These are phyloP conservation scores for Tylopilus balloui DNA, from an alignment of 768 basidiomycete genomes.

Conservation along the genomic window DNA sequence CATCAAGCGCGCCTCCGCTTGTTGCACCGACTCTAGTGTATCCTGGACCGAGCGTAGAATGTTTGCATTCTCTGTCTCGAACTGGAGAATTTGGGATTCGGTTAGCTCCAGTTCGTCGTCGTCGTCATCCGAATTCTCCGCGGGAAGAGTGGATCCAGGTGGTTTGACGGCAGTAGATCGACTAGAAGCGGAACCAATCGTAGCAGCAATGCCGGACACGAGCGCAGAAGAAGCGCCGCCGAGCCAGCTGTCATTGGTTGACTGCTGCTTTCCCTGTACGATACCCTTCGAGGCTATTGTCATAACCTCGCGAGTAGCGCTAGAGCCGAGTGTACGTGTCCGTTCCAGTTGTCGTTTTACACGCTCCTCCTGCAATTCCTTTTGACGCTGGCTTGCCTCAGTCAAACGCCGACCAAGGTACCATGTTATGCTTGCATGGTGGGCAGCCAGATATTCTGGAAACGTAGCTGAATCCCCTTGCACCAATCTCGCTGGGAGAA, in stretches of 20 bases:
- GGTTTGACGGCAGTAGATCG: constrained; percentile 28
- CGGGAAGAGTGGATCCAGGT: constrained; percentile 31
- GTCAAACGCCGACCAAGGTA: constrained; percentile 80
- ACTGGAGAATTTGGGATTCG: constrained; percentile 84
- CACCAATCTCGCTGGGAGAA: constrained; percentile 68
- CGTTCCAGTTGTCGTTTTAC: constrained; percentile 84
- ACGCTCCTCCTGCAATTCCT: constrained; percentile 92
- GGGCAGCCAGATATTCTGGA: constrained; percentile 78
- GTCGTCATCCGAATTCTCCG: constrained; percentile 53
- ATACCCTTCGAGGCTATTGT: constrained; percentile 36
- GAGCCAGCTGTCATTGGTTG: constrained; percentile 51
- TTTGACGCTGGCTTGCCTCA: constrained; percentile 71
- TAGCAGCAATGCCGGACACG: constrained; percentile 52
- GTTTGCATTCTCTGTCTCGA: constrained; percentile 86
- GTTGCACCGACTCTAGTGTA: constrained; percentile 83
- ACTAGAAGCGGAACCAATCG: constrained; percentile 47
- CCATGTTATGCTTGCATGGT: constrained; percentile 91
- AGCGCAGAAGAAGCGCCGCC: constrained; percentile 55
- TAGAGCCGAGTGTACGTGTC: constrained; percentile 75
- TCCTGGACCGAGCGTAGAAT: constrained; percentile 82
- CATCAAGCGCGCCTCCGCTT: constrained; percentile 85
- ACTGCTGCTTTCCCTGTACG: constrained; percentile 16
- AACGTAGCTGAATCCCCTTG: constrained; percentile 46
- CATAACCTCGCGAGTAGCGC: constrained; percentile 61
- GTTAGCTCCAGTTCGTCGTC: constrained; percentile 81